Evolutionary conservation across 345 rosid species (phyloP), one percentile per base, ranked within the genome.

Genomic region (Eutrema japonicum): DNA sequence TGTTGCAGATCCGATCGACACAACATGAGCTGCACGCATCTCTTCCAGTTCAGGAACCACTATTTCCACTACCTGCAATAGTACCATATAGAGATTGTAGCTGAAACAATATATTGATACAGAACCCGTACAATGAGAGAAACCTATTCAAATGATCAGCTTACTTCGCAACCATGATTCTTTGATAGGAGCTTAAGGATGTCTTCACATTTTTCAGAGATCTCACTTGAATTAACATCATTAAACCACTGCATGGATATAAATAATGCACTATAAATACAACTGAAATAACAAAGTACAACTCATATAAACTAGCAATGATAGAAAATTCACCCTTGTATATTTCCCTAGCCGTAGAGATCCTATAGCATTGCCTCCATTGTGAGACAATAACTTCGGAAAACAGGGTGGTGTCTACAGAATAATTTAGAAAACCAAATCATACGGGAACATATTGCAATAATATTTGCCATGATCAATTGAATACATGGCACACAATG

Each of bases 31-130:
- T 62, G 73, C 80, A 47, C 88, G 86, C 98, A 88, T 88, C 82
- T 89, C 98, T 33, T 73, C 83, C 60, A 92, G 82, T 81, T 89
- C 96, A 45, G 98, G 98, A 79, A 92, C 78, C 59, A 87, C 96
- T 66, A 89, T 82, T 82, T 92, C 98, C 41, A 82, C 81, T 47
- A 84, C 82, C 97, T 92, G 58, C 45, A 60, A 79, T 50, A 51
- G 61, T 22, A 41, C 59, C 12, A 68, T 56, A 49, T 1, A 74
- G 37, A 70, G 37, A 30, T 40, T 51, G 4, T 18, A 38, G 60
- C 9, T 37, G 14, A 73, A 73, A 29, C 35, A 38, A 18, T 12
- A 3, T 12, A 48, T 42, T 60, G 30, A 56, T 4, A 12, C 6
- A 29, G 14, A 32, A 13, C 8, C 5, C 4, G 66, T 11, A 30